Percentiles rank a stretch among this genome's conserved stretches.
phyloP scores from a whole-genome alignment of 1,139 yeast species.

The Lodderomyces jiufengensis region DNA sequence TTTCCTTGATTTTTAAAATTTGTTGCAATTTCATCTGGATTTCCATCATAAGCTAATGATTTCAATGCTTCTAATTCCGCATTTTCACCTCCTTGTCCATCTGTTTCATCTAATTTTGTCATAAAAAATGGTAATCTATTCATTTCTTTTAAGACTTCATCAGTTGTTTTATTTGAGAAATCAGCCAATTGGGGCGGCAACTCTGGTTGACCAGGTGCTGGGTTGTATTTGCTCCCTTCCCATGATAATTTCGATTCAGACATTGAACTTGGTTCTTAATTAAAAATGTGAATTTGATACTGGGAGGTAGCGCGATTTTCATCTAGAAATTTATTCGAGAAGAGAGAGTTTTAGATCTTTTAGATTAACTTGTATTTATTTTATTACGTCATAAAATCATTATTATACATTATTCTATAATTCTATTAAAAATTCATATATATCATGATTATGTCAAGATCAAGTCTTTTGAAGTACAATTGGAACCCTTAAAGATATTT shows the following conservation, averaged over 20 bases:
- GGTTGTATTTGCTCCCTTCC: slow-evolving; percentile 57
- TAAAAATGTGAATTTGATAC: no score
- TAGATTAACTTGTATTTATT: no score
- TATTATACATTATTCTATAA: no score
- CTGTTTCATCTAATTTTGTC: slow-evolving; percentile 78
- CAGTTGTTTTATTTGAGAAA: slow-evolving; percentile 61
- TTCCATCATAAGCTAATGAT: slow-evolving; percentile 93
- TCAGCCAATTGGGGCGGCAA: slow-evolving; percentile 81
- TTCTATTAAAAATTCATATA: no score
- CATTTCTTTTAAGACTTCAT: slow-evolving; percentile 74
- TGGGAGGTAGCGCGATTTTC: no score
- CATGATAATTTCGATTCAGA: slow-evolving; percentile 22
- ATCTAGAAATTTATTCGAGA: no score
- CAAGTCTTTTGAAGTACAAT: slow-evolving; percentile 19
- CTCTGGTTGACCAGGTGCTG: slow-evolving; percentile 74
- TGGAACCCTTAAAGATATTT: slow-evolving; percentile 31
- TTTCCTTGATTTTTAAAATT: slow-evolving; percentile 94
- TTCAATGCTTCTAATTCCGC: slow-evolving; percentile 78
- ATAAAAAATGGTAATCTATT: slow-evolving; percentile 90
- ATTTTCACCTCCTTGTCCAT: slow-evolving; percentile 77
- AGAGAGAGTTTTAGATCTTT: no score
- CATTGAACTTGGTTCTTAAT: background rate
- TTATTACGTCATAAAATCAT: no score
- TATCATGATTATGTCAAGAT: background rate
- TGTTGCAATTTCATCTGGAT: slow-evolving; percentile 85